Conservation (phyloP, 805 yeast genomes). For the Komagataella pseudopastoris region DNA sequence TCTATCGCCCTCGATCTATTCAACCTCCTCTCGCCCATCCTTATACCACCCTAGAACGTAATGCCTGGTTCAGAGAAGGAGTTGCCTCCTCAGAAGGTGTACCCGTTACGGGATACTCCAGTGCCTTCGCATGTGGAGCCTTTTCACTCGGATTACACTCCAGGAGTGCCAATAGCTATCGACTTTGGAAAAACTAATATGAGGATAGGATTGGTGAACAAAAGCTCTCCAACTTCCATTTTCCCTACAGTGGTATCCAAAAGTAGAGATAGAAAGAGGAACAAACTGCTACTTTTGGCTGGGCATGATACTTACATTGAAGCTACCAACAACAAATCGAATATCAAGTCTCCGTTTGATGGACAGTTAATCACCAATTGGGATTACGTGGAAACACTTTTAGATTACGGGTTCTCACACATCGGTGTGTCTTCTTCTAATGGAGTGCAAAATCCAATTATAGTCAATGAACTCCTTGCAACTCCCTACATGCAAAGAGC, state of each 20-base stretch:
- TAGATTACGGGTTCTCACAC: constrained; percentile 78
- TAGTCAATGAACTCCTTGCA: constrained; percentile 69
- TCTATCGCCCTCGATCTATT: not conserved
- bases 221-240: constrained; percentile 34
- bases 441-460: constrained; percentile 61
- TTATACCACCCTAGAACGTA: constrained; percentile 1
- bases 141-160: constrained; percentile 30
- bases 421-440: constrained; percentile 47
- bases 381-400: constrained; percentile 74
- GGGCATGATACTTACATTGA: constrained; percentile 79
- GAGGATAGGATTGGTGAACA: constrained; percentile 44
- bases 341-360: constrained; percentile 72
- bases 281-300: constrained; percentile 48
- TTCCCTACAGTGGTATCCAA: constrained; percentile 63
- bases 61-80: constrained; percentile 7
- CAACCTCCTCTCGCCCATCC: not conserved
- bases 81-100: constrained; percentile 26
- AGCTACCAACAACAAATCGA: constrained; percentile 42
- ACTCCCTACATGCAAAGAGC: constrained; percentile 57
- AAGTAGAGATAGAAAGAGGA: constrained; percentile 66
- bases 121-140: constrained; percentile 29
- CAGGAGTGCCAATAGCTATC: constrained; percentile 67
- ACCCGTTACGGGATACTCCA: constrained; percentile 26
- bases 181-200: constrained; percentile 66
- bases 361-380: constrained; percentile 82